Conservation (phyloP, 768 basidiomycete species). For the Suillus placidus region DNA sequence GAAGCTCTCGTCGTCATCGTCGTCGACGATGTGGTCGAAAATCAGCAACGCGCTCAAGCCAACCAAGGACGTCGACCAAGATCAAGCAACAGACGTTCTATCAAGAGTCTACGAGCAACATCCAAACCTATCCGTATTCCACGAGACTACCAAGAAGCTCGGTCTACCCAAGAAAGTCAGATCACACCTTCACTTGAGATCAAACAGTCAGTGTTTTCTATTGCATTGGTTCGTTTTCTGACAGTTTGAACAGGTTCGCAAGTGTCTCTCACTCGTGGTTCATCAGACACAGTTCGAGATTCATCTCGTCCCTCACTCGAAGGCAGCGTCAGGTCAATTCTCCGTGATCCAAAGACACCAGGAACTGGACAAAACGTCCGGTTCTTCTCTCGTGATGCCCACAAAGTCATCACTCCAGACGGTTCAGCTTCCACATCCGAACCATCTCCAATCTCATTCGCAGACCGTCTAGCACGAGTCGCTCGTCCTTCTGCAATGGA, state of each 20-base stretch:
- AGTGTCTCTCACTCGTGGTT: slow-evolving; percentile 28
- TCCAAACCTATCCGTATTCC: slow-evolving; percentile 62
- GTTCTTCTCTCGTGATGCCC: slow-evolving; percentile 73
- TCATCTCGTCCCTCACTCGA: slow-evolving; percentile 42
- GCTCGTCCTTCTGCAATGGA: slow-evolving; percentile 50
- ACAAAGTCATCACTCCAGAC: slow-evolving; percentile 68
- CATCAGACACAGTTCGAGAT: slow-evolving; percentile 20
- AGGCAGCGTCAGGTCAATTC: slow-evolving; percentile 69
- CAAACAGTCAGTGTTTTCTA: slow-evolving; percentile 39
- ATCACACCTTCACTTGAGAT: slow-evolving; percentile 38
- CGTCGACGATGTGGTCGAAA: slow-evolving; percentile 59
- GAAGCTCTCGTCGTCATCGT: background rate
- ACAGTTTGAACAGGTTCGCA: slow-evolving; percentile 27
- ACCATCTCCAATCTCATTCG: slow-evolving; percentile 30
- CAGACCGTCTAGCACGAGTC: slow-evolving; percentile 22
- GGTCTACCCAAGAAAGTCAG: slow-evolving; percentile 58
- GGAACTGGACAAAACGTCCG: slow-evolving; percentile 80
- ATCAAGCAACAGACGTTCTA: slow-evolving; percentile 42
- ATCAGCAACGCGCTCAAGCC: slow-evolving; percentile 57
- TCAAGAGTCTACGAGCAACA: slow-evolving; percentile 60
- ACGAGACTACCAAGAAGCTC: slow-evolving; percentile 33
- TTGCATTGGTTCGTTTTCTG: background rate
- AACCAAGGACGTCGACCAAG: slow-evolving; percentile 22
- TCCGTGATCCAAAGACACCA: slow-evolving; percentile 70
- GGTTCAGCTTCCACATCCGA: slow-evolving; percentile 48